Conservation (phyloP, 352 stramenopile species). For the Phytophthora tentaculata region DNA sequence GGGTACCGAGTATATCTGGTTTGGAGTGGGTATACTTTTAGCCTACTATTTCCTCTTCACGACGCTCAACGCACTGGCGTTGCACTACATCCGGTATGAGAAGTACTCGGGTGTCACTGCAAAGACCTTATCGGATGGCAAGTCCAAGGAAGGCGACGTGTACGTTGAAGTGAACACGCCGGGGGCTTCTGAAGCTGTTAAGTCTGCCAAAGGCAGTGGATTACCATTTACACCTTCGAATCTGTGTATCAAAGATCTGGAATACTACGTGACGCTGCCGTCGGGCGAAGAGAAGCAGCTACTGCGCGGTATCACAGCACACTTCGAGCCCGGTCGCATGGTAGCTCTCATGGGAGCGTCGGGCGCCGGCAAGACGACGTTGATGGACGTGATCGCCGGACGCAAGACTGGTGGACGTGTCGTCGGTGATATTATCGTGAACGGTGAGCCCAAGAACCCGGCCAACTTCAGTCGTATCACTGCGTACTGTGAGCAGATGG, state of each 20-base stretch:
- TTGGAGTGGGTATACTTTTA: slow-evolving; percentile 40
- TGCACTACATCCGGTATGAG: slow-evolving; percentile 55
- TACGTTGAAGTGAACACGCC: slow-evolving; percentile 44
- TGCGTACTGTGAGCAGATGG: slow-evolving; percentile 24
- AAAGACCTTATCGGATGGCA: slow-evolving; percentile 22
- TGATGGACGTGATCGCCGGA: slow-evolving; percentile 63
- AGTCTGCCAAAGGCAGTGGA: slow-evolving; percentile 13
- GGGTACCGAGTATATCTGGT: slow-evolving; percentile 44
- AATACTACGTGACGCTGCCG: slow-evolving; percentile 63
- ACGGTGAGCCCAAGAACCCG: slow-evolving; percentile 84
- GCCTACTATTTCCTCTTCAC: slow-evolving; percentile 56
- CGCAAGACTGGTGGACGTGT: slow-evolving; percentile 67
- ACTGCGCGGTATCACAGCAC: slow-evolving; percentile 42
- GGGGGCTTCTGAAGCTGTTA: neutral
- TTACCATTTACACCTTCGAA: slow-evolving; percentile 45
- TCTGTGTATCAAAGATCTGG: slow-evolving; percentile 51
- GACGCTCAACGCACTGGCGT: slow-evolving; percentile 36
- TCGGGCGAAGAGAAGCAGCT: slow-evolving; percentile 53
- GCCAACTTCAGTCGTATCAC: slow-evolving; percentile 81
- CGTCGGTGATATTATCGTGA: slow-evolving; percentile 84
- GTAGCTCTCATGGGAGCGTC: slow-evolving; percentile 57
- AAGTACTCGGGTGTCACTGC: slow-evolving; percentile 31
- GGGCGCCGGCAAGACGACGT: slow-evolving; percentile 65
- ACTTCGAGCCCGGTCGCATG: slow-evolving; percentile 40
- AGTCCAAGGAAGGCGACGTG: slow-evolving; percentile 19